Conservation (phyloP, 805 yeast species). For the Candida jianshihensis region DNA sequence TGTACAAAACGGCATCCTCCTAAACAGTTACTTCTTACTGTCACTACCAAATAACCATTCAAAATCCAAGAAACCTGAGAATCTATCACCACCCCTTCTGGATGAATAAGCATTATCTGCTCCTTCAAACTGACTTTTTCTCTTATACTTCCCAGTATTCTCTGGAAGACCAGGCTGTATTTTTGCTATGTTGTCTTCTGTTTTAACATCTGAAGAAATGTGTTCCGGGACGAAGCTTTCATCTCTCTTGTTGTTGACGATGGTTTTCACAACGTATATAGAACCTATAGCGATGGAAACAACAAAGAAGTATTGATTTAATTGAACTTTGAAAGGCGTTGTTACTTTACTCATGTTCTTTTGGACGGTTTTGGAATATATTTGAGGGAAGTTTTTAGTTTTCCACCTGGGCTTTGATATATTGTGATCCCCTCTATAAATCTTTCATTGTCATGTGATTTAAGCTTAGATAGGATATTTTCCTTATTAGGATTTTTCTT, state of each 20-base stretch:
- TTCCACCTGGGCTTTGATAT: too few relatives aligned
- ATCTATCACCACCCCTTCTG: slow-evolving; percentile 51
- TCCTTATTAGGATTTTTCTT: too few relatives aligned
- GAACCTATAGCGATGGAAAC: slow-evolving; percentile 22
- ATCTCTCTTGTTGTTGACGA: slow-evolving; percentile 30
- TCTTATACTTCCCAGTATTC: slow-evolving; percentile 26
- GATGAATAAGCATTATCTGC: slow-evolving; percentile 53
- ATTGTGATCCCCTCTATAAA: too few relatives aligned
- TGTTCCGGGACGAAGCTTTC: slow-evolving; percentile 28
- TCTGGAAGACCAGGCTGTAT: slow-evolving; percentile 53
- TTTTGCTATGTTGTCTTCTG: slow-evolving; percentile 23
- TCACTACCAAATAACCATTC: slow-evolving; percentile 15
- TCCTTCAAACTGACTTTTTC: slow-evolving; percentile 65
- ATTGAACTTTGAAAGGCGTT: slow-evolving; percentile 12
- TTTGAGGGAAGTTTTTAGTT: too few relatives aligned
- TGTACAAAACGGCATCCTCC: too few relatives aligned
- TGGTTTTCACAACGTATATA: slow-evolving; percentile 21
- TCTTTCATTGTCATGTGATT: too few relatives aligned
- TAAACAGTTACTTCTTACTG: slow-evolving; percentile 1
- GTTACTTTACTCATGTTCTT: slow-evolving; percentile 9
- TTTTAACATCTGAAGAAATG: slow-evolving; percentile 4
- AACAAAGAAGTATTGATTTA: slow-evolving; percentile 19
- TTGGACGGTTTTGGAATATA: background rate
- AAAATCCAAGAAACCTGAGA: slow-evolving; percentile 21
- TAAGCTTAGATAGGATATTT: too few relatives aligned